These are phyloP conservation scores for Yamadazyma akitaensis DNA, from an alignment of 805 yeast species.

Conservation along the genomic window DNA sequence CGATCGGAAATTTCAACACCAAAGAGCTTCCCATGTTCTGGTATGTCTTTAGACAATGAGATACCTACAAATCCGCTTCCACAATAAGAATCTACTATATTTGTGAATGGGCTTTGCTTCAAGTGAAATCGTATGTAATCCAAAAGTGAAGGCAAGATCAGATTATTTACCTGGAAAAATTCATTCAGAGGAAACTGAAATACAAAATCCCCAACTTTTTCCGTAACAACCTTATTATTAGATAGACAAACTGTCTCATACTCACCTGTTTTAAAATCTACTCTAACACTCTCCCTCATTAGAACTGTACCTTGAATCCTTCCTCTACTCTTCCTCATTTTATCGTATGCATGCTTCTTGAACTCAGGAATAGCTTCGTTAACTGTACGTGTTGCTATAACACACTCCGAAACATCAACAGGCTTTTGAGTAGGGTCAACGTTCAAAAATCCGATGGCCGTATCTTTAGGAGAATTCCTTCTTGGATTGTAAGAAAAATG, in stretches of 20 bases:
- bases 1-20: constrained; percentile 39
- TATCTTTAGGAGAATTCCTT: constrained; percentile 3
- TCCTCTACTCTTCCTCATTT: constrained; percentile 3
- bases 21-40: constrained; percentile 30
- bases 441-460: constrained; percentile 32
- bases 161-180: constrained; percentile 41
- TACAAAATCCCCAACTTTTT: constrained; percentile 29
- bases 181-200: constrained; percentile 39
- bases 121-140: constrained; percentile 27
- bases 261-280: constrained; percentile 31
- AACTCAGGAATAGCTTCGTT: constrained; percentile 22
- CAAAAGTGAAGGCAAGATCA: constrained; percentile 33
- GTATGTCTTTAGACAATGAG: constrained; percentile 25
- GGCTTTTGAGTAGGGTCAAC: constrained; percentile 19
- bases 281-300: constrained; percentile 32
- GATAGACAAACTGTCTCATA: constrained; percentile 22
- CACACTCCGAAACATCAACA: constrained; percentile 36
- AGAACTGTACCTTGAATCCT: constrained; percentile 15
- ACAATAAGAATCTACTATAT: constrained; percentile 43
- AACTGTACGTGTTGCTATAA: constrained; percentile 32
- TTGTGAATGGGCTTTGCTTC: constrained; percentile 14
- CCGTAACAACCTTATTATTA: constrained; percentile 29
- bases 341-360: constrained; percentile 12
- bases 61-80: constrained; percentile 47
- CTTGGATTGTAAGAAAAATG: constrained; percentile 22